Percentiles rank a stretch among this genome's conserved stretches.
These are phyloP conservation scores for Apiospora arundinis DNA, from an alignment of 2,329 filamentous ascomycete genomes.

Conservation along the genomic window DNA sequence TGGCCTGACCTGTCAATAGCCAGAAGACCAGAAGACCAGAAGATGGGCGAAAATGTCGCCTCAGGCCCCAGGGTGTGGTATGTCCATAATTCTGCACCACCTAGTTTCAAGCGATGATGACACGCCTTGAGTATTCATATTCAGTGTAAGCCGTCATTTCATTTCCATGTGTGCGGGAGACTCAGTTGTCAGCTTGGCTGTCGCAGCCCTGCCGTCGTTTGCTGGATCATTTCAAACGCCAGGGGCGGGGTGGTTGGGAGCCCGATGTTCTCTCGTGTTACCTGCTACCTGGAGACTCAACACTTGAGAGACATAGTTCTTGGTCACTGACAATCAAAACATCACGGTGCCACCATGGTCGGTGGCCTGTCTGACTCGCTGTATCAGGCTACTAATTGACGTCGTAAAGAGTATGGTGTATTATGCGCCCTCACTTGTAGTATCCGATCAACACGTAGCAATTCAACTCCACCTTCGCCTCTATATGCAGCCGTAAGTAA, in stretches of 20 bases:
- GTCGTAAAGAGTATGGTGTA: conserved; percentile 11
- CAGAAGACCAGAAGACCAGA: neutral
- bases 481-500: neutral
- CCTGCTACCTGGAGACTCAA: conserved; percentile 1
- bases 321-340: neutral
- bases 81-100: conserved; percentile 3
- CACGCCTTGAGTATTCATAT: neutral
- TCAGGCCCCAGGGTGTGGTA: neutral
- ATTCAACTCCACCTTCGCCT: conserved; percentile 15
- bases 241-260: neutral
- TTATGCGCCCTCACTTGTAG: conserved; percentile 1
- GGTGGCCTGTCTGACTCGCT: conserved; percentile 7
- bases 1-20: conserved; percentile 15
- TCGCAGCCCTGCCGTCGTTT: conserved; percentile 10
- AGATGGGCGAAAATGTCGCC: neutral
- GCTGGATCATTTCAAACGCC: neutral
- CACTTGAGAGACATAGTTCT: neutral
- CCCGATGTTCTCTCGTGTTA: neutral
- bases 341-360: neutral
- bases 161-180: neutral
- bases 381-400: conserved; percentile 12
- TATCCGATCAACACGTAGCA: conserved; percentile 14
- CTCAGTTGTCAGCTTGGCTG: conserved; percentile 8
- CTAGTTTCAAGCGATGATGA: neutral
- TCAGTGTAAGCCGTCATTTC: neutral